Evolutionary conservation across 192 early-diverging fungal species (phyloP), one percentile per base, ranked within the genome.

Genomic region (Coemansia sp.): DNA sequence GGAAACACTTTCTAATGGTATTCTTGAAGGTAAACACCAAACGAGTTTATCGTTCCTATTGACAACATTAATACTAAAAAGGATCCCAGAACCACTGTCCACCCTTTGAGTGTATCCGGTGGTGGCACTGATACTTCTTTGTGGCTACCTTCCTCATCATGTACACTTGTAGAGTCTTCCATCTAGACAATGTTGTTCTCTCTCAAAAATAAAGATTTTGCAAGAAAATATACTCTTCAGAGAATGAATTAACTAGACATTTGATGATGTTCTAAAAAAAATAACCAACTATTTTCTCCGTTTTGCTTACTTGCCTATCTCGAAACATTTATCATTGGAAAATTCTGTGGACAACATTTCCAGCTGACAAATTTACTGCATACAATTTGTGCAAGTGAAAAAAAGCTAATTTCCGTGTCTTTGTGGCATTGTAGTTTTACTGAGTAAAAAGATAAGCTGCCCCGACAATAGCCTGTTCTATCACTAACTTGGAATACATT

Each of bases 31-130:
- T 75, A 81, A 1, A 72, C 54, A 16, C 78, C 78, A 58, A 54
- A 81, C 5, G 58, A 54, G 52, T 71, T 81, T 22, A 49, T 58
- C 0, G 30, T 32, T 2, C 78, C 78, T 7, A 81, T 18, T 7
- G 58, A 27, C n/a, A 75, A 23, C 73, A 81, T 81, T 16, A 71
- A 54, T 4, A 65, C 26, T 2, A 81, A 24, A 26, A 65, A 81
- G 3, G 57, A 60, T 3, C 78, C 64, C 2, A 71, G 19, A 2
- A 69, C 69, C 0, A 81, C 63, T 1, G 75, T 23, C 72, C 78
- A 81, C 6, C 72, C 73, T 14, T 62, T 26, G 6, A 16, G 38
- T 8, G 60, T 55, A 49, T 74, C 66, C 4, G 61, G 53, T 5
- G 61, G 51, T 21, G 38, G 70, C 52, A 44, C 38, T 16, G 12